Base-by-base conservation (phyloP, 1,284 basidiomycete species). In the Leccinum olivaceoglutinosum region DNA sequence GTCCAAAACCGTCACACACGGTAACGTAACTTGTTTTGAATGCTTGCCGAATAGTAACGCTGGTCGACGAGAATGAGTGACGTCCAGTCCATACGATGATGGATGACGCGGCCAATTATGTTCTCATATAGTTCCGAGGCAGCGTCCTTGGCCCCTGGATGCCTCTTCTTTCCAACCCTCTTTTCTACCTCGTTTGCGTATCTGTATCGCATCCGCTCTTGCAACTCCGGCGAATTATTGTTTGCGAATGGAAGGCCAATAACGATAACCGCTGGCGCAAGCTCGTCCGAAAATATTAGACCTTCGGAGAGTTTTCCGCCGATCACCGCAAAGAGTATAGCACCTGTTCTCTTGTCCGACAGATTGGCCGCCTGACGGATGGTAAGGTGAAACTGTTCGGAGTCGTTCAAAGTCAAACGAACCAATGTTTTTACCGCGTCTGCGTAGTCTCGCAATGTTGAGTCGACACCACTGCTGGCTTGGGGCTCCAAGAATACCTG, bases 251-350 rank as follows among this genome's bases (percentile, higher is more conserved):
- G 96, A 34, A 99, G 83, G 2, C 97, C 97, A 59, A 94, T 83
- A 73, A 98, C 87, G 58, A 97, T 80, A 34, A 97, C 94, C 14
- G 90, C 92, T 53, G 94, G 87, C 1, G 94, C 93, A 3, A 98
- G 85, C 49, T 92, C 85, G 75, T 94, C 93, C 5, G 92, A 85
- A 75, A 99, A 99, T 76, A 99, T 99, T 69, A 99, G 86, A 2
- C 96, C 96, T 77, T 99, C 96, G 0, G 94, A 97, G 12, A 99
- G 82, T 75, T 98, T 99, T 21, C 95, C 96, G 9, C 96, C 96
- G 25, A 99, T 90, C 2, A 99, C 96, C 1, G 96, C 96, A 64
- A 99, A 88, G 6, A 95, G 78, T 38, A 95, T 74, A 1, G 92
- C 91, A 8, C 92, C 93, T 10, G 80, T 79, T 69, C 73, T 83